These are phyloP conservation scores for Reutealis trisperma DNA, from an alignment of 345 rosid genomes.

Conservation along the genomic window DNA sequence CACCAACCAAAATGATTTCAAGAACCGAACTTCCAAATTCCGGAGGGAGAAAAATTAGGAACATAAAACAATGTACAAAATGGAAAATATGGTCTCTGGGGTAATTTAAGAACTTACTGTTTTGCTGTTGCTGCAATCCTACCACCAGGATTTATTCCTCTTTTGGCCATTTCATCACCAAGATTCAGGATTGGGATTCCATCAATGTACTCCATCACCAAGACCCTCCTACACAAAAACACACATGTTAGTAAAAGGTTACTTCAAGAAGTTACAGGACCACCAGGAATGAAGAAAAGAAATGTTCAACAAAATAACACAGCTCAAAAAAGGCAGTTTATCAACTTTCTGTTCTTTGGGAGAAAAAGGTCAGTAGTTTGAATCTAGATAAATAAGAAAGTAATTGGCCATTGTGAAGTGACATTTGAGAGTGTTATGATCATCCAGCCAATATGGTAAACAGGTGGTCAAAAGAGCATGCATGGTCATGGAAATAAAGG, in stretches of 20 bases:
- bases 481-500: not conserved
- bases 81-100: constrained; percentile 39
- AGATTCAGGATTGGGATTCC: constrained; percentile 91
- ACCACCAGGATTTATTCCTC: constrained; percentile 85
- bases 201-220: constrained; percentile 90
- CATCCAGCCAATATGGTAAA: not conserved
- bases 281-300: constrained; percentile 10
- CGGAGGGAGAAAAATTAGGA: not conserved
- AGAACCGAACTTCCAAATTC: constrained; percentile 4
- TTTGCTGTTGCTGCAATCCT: constrained; percentile 88
- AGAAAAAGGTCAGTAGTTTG: not conserved
- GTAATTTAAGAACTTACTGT: constrained; percentile 72
- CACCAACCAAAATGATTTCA: not conserved
- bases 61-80: constrained; percentile 12
- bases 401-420: not conserved
- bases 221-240: constrained; percentile 54
- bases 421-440: not conserved
- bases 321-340: not conserved
- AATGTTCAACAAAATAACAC: not conserved
- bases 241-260: not conserved
- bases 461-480: not conserved
- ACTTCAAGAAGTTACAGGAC: constrained; percentile 10
- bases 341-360: not conserved
- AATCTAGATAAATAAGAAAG: not conserved
- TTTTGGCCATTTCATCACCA: constrained; percentile 82